Base-by-base conservation (phyloP, 148 eudicot species). In the Chenopodium suecicum region DNA sequence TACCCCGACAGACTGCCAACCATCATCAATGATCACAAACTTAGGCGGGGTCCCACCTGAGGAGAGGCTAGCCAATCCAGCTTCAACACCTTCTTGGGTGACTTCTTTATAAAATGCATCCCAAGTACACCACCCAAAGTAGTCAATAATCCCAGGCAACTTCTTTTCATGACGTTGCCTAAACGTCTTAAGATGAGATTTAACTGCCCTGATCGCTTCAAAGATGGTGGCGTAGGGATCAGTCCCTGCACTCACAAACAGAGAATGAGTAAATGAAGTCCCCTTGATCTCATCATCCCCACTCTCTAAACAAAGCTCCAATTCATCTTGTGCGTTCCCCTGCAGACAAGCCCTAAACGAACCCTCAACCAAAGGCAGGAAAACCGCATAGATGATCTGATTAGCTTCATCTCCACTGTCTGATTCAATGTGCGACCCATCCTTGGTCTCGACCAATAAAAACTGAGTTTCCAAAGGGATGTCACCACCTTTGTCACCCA, bases 81-180 rank as follows among this genome's bases (percentile, higher is more conserved):
- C 89, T 70, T 92, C 98, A 12, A 94, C 98, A 7, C 96, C 98
- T 63, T 94, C 96, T 69, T 94, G 98, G 76, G 93, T 90, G 41
- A 94, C 98, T 44, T 94, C 89, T 68, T 91, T 95, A 82, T 94
- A 94, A 82, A 94, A 94, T n/a, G 98, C 98, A 80, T 94, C 98
- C 98, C 98, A 94, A 2, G 98, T 94, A 82, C 98, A 94, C 98
- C 98, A 94, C 72, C 98, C 98, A 48, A 94, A 94, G 74, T 85
- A 92, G 81, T 92, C 96, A 32, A 92, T 82, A 56, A 92, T 90
- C 12, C 91, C 91, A 0, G 98, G 94, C 16, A 92, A 48, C 79
- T 88, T 86, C 86, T 94, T 94, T 84, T 94, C 98, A 44, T 91
- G 88, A 0, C 93, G 86, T 54, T 86, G 92, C 83, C 89, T 80